phyloP scores from a whole-genome alignment of 2,329 filamentous ascomycete species.

The Colletotrichum sp. region DNA sequence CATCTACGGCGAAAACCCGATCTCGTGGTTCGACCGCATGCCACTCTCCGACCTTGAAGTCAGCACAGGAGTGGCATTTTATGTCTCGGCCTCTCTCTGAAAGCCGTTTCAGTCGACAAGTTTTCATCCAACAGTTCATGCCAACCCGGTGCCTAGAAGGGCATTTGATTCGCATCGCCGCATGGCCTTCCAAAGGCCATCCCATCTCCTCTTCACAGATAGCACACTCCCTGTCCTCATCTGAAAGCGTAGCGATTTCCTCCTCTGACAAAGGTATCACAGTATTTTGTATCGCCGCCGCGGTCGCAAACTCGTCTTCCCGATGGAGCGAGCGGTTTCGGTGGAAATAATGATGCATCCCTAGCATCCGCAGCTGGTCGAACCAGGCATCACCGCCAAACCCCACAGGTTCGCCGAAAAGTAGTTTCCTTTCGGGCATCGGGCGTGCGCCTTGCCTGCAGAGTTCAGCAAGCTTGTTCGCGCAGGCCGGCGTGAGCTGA shows the following conservation, averaged over 20 bases:
- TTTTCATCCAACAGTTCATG: conserved; percentile 1
- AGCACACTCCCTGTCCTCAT: not conserved
- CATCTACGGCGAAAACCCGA: not conserved
- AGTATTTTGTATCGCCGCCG: not conserved
- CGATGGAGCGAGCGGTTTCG: not conserved
- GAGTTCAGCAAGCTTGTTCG: not conserved
- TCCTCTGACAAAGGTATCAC: not conserved
- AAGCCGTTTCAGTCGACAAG: not conserved
- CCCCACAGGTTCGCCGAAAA: not conserved
- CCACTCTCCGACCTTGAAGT: not conserved
- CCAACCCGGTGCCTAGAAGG: not conserved
- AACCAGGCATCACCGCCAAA: not conserved
- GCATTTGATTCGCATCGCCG: not conserved
- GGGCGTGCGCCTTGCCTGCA: not conserved
- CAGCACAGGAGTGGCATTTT: not conserved
- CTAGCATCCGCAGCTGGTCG: not conserved
- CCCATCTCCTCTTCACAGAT: not conserved
- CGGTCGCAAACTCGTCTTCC: not conserved
- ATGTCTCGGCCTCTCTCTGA: not conserved
- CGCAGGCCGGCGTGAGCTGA: not conserved
- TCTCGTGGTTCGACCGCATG: not conserved
- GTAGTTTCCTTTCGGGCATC: not conserved
- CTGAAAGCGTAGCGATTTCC: not conserved
- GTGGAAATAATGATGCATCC: not conserved
- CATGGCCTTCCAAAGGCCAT: not conserved